These are phyloP conservation scores for Saccharomyces hybrid DNA, from an alignment of 1,139 yeast genomes.

Conservation along the genomic window DNA sequence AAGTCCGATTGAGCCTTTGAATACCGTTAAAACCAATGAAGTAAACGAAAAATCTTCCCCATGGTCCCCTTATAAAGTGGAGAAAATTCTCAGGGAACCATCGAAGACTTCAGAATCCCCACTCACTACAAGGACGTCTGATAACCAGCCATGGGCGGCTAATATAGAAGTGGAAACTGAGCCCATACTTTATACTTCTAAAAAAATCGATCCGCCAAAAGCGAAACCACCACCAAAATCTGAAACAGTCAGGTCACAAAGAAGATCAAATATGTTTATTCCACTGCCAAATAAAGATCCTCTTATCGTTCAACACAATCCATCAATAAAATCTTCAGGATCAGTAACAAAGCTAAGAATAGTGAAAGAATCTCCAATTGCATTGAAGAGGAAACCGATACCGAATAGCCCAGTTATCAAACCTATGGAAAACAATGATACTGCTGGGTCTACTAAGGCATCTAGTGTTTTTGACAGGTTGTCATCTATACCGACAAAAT, in stretches of 20 bases:
- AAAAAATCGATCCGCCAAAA: neutral
- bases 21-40: neutral
- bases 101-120: neutral
- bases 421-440: neutral
- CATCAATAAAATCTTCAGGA: constrained; percentile 5
- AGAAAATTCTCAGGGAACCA: constrained; percentile 11
- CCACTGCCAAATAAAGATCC: constrained; percentile 32
- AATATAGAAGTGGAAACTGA: neutral
- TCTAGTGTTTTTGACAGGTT: constrained; percentile 28
- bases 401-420: neutral
- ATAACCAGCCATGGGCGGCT: neutral
- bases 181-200: neutral
- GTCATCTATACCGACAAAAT: constrained; percentile 28
- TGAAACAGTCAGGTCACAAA: constrained; percentile 12
- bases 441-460: constrained; percentile 2
- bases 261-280: constrained; percentile 30
- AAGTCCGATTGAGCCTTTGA: neutral
- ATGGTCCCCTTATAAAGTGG: constrained; percentile 27
- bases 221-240: neutral
- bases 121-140: neutral
- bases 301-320: constrained; percentile 19
- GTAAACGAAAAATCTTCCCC: constrained; percentile 11
- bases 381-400: neutral
- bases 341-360: constrained; percentile 2
- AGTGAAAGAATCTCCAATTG: neutral